A percentile compares a stretch with the other conserved stretches of the same genome.
phyloP scores from a whole-genome alignment of 495 filamentous ascomycete species.

The Aspergillus cavernicola region DNA sequence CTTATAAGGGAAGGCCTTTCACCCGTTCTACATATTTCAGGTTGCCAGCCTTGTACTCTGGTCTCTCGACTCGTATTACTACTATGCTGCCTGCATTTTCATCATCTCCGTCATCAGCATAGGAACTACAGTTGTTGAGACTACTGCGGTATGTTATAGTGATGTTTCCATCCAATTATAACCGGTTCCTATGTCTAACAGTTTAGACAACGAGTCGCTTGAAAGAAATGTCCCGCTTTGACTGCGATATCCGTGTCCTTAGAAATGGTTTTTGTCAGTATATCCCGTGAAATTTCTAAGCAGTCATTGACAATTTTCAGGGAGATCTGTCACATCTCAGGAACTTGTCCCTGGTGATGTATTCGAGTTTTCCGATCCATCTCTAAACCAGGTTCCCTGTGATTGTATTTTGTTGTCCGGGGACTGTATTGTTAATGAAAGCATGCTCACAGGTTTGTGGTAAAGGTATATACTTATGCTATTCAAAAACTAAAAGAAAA shows the following conservation, averaged over 20 bases:
- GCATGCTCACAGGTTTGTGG: conserved; percentile 84
- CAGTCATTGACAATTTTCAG: conserved; percentile 34
- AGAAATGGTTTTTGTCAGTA: conserved; percentile 89
- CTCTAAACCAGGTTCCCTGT: conserved; percentile 86
- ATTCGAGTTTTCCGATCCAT: conserved; percentile 95
- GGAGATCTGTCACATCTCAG: conserved; percentile 79
- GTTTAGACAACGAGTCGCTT: conserved; percentile 81
- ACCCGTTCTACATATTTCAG: conserved; percentile 98
- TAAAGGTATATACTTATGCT: not conserved
- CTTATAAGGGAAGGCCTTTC: conserved; percentile 64
- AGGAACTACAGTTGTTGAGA: conserved; percentile 83
- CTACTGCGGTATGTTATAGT: conserved; percentile 60
- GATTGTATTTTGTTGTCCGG: conserved; percentile 90
- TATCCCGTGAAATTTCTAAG: not conserved
- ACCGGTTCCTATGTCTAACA: conserved; percentile 11
- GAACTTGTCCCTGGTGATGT: conserved; percentile 96
- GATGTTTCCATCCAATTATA: not conserved
- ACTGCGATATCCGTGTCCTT: conserved; percentile 90
- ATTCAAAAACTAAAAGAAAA: conserved; percentile 11
- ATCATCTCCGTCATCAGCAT: conserved; percentile 92
- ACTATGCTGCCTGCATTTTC: conserved; percentile 95
- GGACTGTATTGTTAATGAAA: conserved; percentile 98
- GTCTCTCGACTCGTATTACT: conserved; percentile 95
- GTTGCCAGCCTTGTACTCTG: conserved; percentile 91
- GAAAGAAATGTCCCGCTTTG: conserved; percentile 88